Base-by-base conservation (phyloP, 495 filamentous ascomycete species). In the Penicillium argentinense region DNA sequence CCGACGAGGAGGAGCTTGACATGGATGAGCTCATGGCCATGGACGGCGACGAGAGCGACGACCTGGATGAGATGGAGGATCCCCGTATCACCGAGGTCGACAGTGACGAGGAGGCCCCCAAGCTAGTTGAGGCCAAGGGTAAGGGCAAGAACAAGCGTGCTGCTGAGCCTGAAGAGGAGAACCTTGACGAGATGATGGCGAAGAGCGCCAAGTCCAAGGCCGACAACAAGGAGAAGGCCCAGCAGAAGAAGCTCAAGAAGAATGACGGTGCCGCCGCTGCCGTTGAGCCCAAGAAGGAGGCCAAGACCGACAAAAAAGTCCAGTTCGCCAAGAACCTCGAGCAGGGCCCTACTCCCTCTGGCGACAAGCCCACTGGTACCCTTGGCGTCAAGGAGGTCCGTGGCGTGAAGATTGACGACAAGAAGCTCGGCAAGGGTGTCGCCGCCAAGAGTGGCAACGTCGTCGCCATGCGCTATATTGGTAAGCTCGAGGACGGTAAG, bases 271-370 rank as follows among this genome's bases (percentile, higher is more conserved):
- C 95, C 52, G 83, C 92, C 34, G 78, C 85, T 47, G 64, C 74
- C 37, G 74, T 73, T 34, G 80, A 85, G 65, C 47, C 45, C 17
- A 75, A 74, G 56, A 75, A 79, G 47, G 64, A 70, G 41, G 55
- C 68, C 45, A 68, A 74, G 48, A 57, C 73, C 51, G 87, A 89
- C 66, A 98, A 97, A 83, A 97, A 97, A 76, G 93, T 99, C 22
- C 89, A 96, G 71, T 99, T 99, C 66, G 93, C 93, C 53, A 95
- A 97, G 79, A 88, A 97, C 66, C 87, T 98, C 24, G 95, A 97
- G 76, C 91, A 96, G 66, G 93, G 92, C 36, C 93, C 93, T 28
- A 90, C 90, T 30, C 81, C 82, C 47, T 84, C 85, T 30, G 71
- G 68, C 11, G 77, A 80, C 59, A 77, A 79, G 66, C 60, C 73